Base-by-base conservation (phyloP, 495 filamentous ascomycete species). In the Entonaema liquescens region DNA sequence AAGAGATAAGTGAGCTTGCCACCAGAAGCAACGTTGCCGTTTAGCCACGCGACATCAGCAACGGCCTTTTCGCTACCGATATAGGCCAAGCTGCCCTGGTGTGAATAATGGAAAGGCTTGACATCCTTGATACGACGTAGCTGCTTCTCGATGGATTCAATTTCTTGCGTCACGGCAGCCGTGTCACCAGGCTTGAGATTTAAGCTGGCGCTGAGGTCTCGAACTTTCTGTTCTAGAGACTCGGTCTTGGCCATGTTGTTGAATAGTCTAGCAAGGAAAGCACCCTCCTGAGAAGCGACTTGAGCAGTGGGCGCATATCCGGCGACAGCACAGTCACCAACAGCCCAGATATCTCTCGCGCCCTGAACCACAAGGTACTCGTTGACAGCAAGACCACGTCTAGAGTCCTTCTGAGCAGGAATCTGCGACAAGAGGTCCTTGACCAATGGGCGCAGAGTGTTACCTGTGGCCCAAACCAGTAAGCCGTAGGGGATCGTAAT, bases 361-460 rank as follows among this genome's bases (percentile, higher is more conserved):
- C 95, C 95, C 79, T 98, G 96, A 50, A 98, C 95, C 55, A 99
- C 95, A 7, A 99, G 91, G 84, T 97, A 99, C 79, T 98, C 96
- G 80, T 99, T 98, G 36, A 99, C 95, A 35, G 91, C 92, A 42
- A 99, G 89, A 78, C 95, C 95, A 69, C 95, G 92, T 68, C 95
- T 91, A 21, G 96, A 97, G 83, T 97, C 89, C 82, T 93, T 93
- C 79, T 99, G 95, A 7, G 93, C 95, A 9, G 96, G 93, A 65
- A 99, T 92, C 79, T 95, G 92, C 69, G 79, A 80, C 90, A 98
- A 97, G 49, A 98, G 88, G 79, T 98, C 95, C 74, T 89, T 91
- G 78, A 98, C 87, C 12, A 98, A 85, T 29, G 89, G 89, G 63
- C 96, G 93, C 29, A 99, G 84, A 19, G 95, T 93, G 77, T 99